A percentile compares a stretch with the other conserved stretches of the same genome.
Evolutionary conservation across 148 eudicot genomes (phyloP).

Genomic region (Nepenthes mirabilis): DNA sequence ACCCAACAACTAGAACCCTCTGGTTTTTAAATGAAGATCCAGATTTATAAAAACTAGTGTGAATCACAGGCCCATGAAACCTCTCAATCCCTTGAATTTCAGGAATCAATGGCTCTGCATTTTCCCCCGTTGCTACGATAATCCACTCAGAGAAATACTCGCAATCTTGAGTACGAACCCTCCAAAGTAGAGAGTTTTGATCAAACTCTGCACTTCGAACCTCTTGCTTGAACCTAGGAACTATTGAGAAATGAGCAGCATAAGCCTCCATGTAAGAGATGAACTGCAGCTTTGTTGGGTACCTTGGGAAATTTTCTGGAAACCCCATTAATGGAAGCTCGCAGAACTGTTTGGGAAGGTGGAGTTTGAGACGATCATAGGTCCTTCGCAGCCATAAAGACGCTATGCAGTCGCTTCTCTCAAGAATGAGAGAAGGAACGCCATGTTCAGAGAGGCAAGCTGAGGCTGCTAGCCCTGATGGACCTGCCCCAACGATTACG

Average conservation of each 20-base stretch:
- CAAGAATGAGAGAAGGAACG: constrained; percentile 58
- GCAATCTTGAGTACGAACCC: constrained; percentile 27
- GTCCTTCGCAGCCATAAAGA: constrained; percentile 80
- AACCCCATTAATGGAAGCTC: constrained; percentile 62
- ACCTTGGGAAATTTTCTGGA: constrained; percentile 59
- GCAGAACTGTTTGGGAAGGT: constrained; percentile 75
- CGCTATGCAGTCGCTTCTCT: constrained; percentile 74
- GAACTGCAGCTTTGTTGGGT: constrained; percentile 69
- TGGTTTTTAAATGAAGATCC: constrained; percentile 37
- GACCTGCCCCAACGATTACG: constrained; percentile 89
- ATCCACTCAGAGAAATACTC: constrained; percentile 55
- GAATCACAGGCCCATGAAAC: constrained; percentile 51
- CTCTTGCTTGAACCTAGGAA: constrained; percentile 42
- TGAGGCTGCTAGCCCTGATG: constrained; percentile 77
- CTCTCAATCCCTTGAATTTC: constrained; percentile 60
- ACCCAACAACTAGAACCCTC: constrained; percentile 75
- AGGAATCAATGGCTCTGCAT: constrained; percentile 76
- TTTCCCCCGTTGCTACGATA: constrained; percentile 87
- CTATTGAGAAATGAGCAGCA: constrained; percentile 42
- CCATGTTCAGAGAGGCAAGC: constrained; percentile 58
- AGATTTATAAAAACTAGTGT: constrained; percentile 59
- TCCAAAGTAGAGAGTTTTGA: constrained; percentile 23
- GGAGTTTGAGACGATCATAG: constrained; percentile 82
- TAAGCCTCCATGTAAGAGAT: constrained; percentile 66
- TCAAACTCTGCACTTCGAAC: constrained; percentile 50